Evolutionary conservation across 2,329 filamentous ascomycete genomes (phyloP).

Genomic region (Leptodontidium sp.): DNA sequence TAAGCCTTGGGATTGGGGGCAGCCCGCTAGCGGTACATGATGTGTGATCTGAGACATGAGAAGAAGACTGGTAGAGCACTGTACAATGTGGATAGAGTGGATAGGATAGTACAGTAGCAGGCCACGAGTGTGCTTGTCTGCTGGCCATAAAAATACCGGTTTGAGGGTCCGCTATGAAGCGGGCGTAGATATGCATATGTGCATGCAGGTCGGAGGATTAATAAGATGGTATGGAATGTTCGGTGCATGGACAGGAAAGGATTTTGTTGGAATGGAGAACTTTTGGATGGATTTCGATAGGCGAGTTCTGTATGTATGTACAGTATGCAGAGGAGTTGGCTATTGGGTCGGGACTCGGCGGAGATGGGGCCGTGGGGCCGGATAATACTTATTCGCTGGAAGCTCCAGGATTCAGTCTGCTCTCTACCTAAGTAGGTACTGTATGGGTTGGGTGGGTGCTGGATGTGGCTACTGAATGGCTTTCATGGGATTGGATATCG

Average conservation of each 20-base stretch:
- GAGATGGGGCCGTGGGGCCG: slow-evolving; percentile 4
- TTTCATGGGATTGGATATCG: not conserved
- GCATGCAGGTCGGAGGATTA: not conserved
- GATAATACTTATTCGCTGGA: not conserved
- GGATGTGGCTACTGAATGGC: not conserved
- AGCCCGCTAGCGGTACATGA: too few species aligned
- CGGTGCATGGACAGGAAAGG: not conserved
- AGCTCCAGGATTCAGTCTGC: too few species aligned
- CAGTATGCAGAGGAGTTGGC: not conserved
- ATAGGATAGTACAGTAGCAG: not conserved
- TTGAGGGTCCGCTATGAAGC: not conserved
- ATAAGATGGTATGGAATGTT: slow-evolving; percentile 7
- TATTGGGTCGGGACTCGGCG: slow-evolving; percentile 1
- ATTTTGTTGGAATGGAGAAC: not conserved
- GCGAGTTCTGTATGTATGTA: too few species aligned
- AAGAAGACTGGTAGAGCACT: not conserved
- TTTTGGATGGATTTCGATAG: too few species aligned
- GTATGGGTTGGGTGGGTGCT: not conserved
- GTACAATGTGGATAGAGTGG: too few species aligned
- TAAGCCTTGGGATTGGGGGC: slow-evolving; percentile 10
- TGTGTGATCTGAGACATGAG: not conserved
- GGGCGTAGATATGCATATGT: not conserved
- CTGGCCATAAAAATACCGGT: not conserved
- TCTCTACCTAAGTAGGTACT: too few species aligned
- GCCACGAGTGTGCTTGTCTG: not conserved